Conservation (phyloP, 2,329 filamentous ascomycete genomes). For the Colletotrichum sp. region DNA sequence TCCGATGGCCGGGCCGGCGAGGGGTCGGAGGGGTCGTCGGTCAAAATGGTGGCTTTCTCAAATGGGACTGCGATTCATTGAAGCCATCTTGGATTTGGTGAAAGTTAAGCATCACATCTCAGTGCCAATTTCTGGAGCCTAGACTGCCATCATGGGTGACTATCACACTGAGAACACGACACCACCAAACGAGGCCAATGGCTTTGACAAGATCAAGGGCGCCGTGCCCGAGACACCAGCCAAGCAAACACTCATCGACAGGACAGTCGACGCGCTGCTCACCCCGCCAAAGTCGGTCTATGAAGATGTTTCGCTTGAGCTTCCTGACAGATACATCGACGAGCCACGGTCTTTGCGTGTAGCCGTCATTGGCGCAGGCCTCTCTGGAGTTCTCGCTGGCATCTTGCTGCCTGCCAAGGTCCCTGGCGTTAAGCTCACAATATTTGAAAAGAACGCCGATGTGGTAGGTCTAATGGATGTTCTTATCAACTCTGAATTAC, state of each 20-base stretch:
- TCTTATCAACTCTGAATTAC: fast-evolving
- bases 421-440: constrained; percentile 67
- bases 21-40: background rate
- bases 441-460: constrained; percentile 72
- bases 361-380: constrained; percentile 67
- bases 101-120: background rate
- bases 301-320: constrained; percentile 19
- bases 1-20: background rate
- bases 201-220: background rate
- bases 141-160: constrained; percentile 2
- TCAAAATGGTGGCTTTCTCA: background rate
- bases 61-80: background rate
- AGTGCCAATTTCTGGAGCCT: background rate
- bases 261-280: constrained; percentile 5
- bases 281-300: constrained; percentile 12
- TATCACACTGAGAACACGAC: background rate
- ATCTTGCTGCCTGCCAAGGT: constrained; percentile 72
- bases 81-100: background rate
- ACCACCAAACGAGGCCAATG: background rate
- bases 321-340: constrained; percentile 48
- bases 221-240: background rate
- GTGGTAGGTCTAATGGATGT: constrained; percentile 52
- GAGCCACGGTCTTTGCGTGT: constrained; percentile 55
- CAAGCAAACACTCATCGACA: background rate
- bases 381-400: constrained; percentile 68